These are phyloP conservation scores for Xylaria sp. DNA, from an alignment of 2,329 filamentous ascomycete species.

Conservation along the genomic window DNA sequence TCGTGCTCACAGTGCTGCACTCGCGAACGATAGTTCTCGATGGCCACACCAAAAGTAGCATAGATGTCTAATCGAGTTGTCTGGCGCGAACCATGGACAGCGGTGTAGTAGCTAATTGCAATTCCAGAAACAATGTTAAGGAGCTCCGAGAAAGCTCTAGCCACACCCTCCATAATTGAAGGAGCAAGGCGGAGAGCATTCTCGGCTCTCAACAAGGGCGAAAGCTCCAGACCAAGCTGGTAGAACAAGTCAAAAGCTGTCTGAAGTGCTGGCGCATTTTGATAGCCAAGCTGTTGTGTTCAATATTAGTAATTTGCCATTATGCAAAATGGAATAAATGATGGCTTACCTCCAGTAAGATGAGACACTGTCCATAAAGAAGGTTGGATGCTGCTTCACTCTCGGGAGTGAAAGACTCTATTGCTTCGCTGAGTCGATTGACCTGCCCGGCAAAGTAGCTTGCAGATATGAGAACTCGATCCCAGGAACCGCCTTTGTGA, in stretches of 20 bases:
- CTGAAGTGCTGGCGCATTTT: constrained; percentile 35
- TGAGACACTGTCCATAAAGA: constrained; percentile 37
- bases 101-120: constrained; percentile 30
- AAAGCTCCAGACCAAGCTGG: constrained; percentile 35
- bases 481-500: constrained; percentile 36
- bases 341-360: constrained; percentile 35
- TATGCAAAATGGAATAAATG: background rate
- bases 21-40: constrained; percentile 34
- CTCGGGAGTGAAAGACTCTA: constrained; percentile 36
- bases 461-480: constrained; percentile 36
- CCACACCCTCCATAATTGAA: constrained; percentile 34
- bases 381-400: constrained; percentile 34
- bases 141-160: constrained; percentile 37
- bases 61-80: constrained; percentile 33
- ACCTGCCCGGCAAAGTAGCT: constrained; percentile 36
- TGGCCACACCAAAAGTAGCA: constrained; percentile 32
- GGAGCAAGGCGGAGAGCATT: constrained; percentile 31
- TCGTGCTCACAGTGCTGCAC: constrained; percentile 29
- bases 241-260: constrained; percentile 39
- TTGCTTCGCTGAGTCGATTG: constrained; percentile 35
- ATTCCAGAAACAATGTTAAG: constrained; percentile 37
- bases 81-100: constrained; percentile 29
- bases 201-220: constrained; percentile 32
- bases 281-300: constrained; percentile 33
- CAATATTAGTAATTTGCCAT: background rate